phyloP scores from a whole-genome alignment of 1,139 yeast genomes.

The Candida labiduridarum region DNA sequence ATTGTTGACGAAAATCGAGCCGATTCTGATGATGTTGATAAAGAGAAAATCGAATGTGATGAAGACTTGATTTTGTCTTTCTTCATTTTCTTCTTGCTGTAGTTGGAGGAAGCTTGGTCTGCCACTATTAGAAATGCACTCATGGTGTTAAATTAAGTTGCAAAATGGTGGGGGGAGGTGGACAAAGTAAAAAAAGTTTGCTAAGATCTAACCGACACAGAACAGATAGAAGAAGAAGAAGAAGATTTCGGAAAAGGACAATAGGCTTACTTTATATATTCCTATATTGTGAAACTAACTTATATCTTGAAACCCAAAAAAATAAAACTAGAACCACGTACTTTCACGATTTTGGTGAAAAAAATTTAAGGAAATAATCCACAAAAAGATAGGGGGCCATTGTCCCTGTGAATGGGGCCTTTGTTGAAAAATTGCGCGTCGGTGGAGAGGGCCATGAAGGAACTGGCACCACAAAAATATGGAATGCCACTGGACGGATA shows the following conservation, averaged over 20 bases:
- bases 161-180: background rate
- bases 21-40: background rate
- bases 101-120: background rate
- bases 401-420: too few relatives aligned
- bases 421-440: background rate
- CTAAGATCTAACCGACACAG: background rate
- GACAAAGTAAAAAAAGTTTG: background rate
- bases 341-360: too few relatives aligned
- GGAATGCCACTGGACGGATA: too few relatives aligned
- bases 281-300: too few relatives aligned
- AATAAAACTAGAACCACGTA: too few relatives aligned
- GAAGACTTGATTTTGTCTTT: background rate
- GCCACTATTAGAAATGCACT: constrained; percentile 6
- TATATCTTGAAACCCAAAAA: too few relatives aligned
- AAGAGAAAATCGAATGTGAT: background rate
- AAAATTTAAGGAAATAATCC: too few relatives aligned
- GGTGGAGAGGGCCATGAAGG: too few relatives aligned
- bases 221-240: background rate
- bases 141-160: background rate
- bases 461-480: too few relatives aligned
- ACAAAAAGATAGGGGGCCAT: too few relatives aligned
- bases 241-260: too few relatives aligned
- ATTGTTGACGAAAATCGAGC: background rate
- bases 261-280: too few relatives aligned
- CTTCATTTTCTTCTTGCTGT: background rate